These are phyloP conservation scores for Phytophthora uliginosa DNA, from an alignment of 352 stramenopile genomes.

Conservation along the genomic window DNA sequence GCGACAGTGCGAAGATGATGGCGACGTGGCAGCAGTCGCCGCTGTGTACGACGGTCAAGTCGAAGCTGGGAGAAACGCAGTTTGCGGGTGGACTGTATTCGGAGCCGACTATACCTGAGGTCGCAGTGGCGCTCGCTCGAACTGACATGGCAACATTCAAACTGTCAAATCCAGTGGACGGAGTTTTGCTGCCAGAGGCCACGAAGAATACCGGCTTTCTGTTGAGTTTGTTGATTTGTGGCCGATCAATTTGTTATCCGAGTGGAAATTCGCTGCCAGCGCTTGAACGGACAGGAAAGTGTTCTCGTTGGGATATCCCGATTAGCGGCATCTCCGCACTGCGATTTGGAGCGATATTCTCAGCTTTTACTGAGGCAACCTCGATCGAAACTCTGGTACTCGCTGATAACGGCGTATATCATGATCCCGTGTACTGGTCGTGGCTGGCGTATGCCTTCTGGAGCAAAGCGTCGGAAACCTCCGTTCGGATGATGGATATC, in stretches of 20 bases:
- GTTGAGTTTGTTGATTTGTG: not conserved
- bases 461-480: not conserved
- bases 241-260: not conserved
- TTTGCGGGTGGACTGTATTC: not conserved
- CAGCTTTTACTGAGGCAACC: not conserved
- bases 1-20: not conserved
- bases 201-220: not conserved
- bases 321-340: not conserved
- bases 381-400: not conserved
- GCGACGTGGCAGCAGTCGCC: not conserved
- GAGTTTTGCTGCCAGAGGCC: not conserved
- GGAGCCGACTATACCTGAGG: not conserved
- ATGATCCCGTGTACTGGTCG: not conserved
- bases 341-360: constrained; percentile 1
- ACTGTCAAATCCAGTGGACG: not conserved
- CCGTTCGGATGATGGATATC: not conserved
- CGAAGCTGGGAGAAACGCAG: not conserved
- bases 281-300: not conserved
- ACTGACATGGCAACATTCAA: not conserved
- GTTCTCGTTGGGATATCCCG: not conserved
- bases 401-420: not conserved
- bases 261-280: not conserved
- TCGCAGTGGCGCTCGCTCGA: not conserved
- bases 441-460: constrained; percentile 6
- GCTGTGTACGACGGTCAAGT: not conserved